Evolutionary conservation across 768 basidiomycete species (phyloP).

Genomic region (Amanita muscaria): DNA sequence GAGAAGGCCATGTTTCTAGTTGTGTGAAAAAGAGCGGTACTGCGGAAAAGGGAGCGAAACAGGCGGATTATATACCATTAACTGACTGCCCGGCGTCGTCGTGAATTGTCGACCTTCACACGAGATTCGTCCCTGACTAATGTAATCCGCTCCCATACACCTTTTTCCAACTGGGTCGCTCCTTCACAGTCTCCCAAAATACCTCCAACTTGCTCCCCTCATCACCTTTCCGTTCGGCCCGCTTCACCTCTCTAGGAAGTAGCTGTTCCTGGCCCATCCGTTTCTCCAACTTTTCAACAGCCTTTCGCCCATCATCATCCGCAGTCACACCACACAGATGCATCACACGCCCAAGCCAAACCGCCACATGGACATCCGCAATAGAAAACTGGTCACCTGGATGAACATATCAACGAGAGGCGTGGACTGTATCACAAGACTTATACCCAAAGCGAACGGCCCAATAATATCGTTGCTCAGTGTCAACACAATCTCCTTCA

Average conservation of each 20-base stretch:
- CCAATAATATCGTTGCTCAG: constrained; percentile 54
- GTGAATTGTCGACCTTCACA: no score
- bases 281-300: constrained; percentile 42
- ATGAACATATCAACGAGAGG: no score
- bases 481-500: constrained; percentile 37
- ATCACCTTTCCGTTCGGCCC: no score
- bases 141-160: constrained; percentile 45
- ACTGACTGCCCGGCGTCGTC: no score
- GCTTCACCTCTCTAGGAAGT: constrained; percentile 27
- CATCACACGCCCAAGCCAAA: constrained; percentile 62
- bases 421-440: no score
- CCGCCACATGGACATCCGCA: constrained; percentile 73
- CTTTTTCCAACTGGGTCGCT: constrained; percentile 63
- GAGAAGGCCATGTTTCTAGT: background rate
- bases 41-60: background rate
- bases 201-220: constrained; percentile 50
- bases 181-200: constrained; percentile 66
- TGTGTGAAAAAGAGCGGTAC: background rate
- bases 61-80: background rate
- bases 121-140: constrained; percentile 17
- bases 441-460: constrained; percentile 54
- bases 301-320: constrained; percentile 41
- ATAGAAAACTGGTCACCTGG: constrained; percentile 77
- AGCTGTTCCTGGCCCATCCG: constrained; percentile 38
- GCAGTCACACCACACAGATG: constrained; percentile 44